A percentile compares a stretch with the other conserved stretches of the same genome.
These are phyloP conservation scores for Trametes punicea DNA, from an alignment of 768 basidiomycete genomes.

Conservation along the genomic window DNA sequence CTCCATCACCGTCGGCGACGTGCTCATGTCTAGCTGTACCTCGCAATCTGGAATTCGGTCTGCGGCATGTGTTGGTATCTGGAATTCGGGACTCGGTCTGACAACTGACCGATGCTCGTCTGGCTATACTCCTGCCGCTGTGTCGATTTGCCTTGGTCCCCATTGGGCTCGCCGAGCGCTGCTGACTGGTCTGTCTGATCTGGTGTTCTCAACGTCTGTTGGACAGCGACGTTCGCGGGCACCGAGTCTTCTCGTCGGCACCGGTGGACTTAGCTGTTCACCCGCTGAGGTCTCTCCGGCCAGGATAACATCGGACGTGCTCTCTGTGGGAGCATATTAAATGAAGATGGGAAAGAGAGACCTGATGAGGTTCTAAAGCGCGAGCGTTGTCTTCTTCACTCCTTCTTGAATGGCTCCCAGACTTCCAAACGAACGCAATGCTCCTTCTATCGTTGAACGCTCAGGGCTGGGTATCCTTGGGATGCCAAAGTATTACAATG, in stretches of 20 bases:
- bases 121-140: background rate
- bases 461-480: too few relatives aligned
- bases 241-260: background rate
- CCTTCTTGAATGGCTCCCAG: too few relatives aligned
- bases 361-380: too few relatives aligned
- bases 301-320: background rate
- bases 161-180: constrained; percentile 2
- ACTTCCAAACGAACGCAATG: too few relatives aligned
- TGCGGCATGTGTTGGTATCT: constrained; percentile 17
- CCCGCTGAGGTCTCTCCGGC: too few relatives aligned
- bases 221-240: background rate
- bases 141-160: background rate
- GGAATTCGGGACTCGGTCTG: constrained; percentile 4
- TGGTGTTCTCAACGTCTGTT: constrained; percentile 1
- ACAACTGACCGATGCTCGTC: background rate
- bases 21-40: background rate
- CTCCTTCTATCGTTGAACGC: too few relatives aligned
- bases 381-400: too few relatives aligned
- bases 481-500: too few relatives aligned
- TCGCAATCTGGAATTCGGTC: constrained; percentile 20
- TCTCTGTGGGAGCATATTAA: too few relatives aligned
- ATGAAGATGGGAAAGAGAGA: too few relatives aligned
- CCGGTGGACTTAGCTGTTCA: background rate
- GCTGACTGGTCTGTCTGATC: constrained; percentile 7
- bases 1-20: constrained; percentile 9